Evolutionary conservation across 345 rosid genomes (phyloP), one percentile per base, ranked within the genome.

Genomic region (Adansonia digitata): DNA sequence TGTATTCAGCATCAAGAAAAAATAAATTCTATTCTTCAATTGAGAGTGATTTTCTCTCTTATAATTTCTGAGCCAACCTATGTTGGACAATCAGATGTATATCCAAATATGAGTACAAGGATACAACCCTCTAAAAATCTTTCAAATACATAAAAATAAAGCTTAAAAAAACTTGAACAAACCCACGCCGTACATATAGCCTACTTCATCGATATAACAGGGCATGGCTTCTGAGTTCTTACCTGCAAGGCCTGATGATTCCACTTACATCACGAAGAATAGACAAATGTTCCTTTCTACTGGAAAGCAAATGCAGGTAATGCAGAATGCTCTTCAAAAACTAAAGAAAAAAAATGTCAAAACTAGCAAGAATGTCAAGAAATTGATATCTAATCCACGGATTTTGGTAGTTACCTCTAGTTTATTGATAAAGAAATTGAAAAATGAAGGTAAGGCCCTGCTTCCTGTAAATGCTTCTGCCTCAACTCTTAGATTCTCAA

Each of bases 171-270:
- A n/a, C n/a, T n/a, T n/a, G n/a, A n/a, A n/a, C n/a, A n/a, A n/a
- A n/a, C n/a, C n/a, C n/a, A n/a, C n/a, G n/a, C n/a, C n/a, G n/a
- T n/a, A n/a, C n/a, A n/a, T n/a, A n/a, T n/a, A n/a, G n/a, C n/a
- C 14, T 22, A 12, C 2, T 26, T 57, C n/a, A 12, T 26, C 18
- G 35, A 64, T 11, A 37, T n/a, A 37, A n/a, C 27, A 20, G 27
- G 70, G 31, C 31, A 20, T 18, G 7, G 31, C 70, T 62, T 34
- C 51, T 68, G 53, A 88, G 91, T 49, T 60, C 62, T 73, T 56
- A 88, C 95, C 89, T 87, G 81, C 86, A 75, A 20, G 94, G 94
- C 75, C 84, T 91, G 82, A 93, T 83, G 72, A 93, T 80, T 80
- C 95, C 94, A 57, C 82, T 88, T 2, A 88, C 85, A 77, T 92